Percentiles rank a stretch among this genome's conserved stretches.
These are phyloP conservation scores for Euphorbia pulcherrima DNA, from an alignment of 345 rosid species.

Conservation along the genomic window DNA sequence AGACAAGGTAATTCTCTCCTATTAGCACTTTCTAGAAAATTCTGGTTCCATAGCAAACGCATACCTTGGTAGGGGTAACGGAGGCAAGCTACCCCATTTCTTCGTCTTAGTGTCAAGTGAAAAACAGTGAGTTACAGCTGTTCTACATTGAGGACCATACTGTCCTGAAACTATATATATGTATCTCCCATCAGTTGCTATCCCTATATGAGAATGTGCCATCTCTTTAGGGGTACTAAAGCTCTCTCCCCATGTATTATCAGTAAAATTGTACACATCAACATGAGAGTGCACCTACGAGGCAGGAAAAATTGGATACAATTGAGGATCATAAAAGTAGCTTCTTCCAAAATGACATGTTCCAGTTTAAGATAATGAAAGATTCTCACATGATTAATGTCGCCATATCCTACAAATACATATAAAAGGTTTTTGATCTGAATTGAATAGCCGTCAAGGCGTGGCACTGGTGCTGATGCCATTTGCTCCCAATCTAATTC, in stretches of 20 bases:
- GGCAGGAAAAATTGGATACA: not conserved
- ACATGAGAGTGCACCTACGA: conserved; percentile 91
- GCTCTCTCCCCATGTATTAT: conserved; percentile 82
- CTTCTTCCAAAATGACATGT: not conserved
- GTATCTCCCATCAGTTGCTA: conserved; percentile 89
- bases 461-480: conserved; percentile 81
- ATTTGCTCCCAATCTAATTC: conserved; percentile 70
- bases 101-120: conserved; percentile 80
- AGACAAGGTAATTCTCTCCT: not conserved
- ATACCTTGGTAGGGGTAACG: conserved; percentile 84
- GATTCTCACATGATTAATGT: conserved; percentile 53
- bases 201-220: conserved; percentile 98
- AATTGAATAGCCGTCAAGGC: conserved; percentile 71
- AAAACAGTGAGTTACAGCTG: conserved; percentile 72
- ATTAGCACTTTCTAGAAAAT: not conserved
- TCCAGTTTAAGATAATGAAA: not conserved
- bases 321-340: not conserved
- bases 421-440: conserved; percentile 67
- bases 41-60: not conserved
- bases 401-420: conserved; percentile 66
- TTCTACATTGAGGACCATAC: conserved; percentile 93
- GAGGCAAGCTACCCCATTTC: conserved; percentile 59
- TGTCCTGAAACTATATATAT: conserved; percentile 82
- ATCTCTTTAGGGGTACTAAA: conserved; percentile 96
- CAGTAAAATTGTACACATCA: conserved; percentile 73